A percentile compares a stretch with the other conserved stretches of the same genome.
phyloP scores from a whole-genome alignment of 202 grass and related monocot genomes.

The Bolboschoenoplectus hybrid region DNA sequence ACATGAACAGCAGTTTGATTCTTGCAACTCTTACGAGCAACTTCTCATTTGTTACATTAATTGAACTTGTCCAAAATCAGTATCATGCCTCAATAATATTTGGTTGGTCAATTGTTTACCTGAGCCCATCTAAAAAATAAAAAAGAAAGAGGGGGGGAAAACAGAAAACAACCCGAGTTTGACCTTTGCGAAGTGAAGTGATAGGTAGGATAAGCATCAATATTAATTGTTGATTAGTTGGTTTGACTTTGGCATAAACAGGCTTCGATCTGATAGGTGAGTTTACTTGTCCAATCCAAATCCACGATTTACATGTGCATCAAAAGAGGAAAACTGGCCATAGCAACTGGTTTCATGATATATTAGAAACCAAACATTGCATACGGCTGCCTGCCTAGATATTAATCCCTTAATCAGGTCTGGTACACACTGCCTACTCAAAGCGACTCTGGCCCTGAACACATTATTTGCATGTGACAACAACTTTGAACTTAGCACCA shows the following conservation, averaged over 20 bases:
- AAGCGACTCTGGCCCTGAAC: too few relatives aligned
- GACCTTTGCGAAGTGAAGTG: background rate
- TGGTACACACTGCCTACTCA: background rate
- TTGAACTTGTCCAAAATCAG: constrained; percentile 1
- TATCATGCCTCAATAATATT: background rate
- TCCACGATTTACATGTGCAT: background rate
- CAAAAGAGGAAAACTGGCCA: background rate
- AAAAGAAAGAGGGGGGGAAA: background rate
- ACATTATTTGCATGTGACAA: background rate
- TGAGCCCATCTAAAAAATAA: background rate
- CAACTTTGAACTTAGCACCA: too few relatives aligned
- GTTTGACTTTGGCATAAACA: background rate
- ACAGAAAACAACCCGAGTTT: background rate
- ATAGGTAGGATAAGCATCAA: background rate
- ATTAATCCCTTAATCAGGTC: background rate
- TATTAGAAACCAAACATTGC: background rate
- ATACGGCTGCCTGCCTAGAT: too few relatives aligned
- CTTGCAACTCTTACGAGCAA: background rate
- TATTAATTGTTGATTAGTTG: background rate
- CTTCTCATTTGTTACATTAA: background rate
- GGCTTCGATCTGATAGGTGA: background rate
- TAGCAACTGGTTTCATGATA: background rate
- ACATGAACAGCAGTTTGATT: background rate
- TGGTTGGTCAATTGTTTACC: background rate
- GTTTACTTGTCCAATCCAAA: background rate